Evolutionary conservation across 257 asterid species (phyloP).

Genomic region (Handroanthus guayacan): DNA sequence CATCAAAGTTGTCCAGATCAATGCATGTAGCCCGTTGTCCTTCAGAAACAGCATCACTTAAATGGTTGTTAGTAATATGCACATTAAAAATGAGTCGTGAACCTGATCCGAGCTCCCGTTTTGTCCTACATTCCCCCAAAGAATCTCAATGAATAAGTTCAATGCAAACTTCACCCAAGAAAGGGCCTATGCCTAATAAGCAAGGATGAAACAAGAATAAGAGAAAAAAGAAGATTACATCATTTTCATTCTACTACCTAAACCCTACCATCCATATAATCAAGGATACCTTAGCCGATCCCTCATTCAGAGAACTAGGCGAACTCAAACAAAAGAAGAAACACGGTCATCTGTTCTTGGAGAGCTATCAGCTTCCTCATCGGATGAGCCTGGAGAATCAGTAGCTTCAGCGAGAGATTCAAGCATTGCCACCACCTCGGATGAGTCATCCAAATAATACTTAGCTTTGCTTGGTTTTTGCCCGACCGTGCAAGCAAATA

Average conservation of each 20-base stretch:
- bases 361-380: conserved; percentile 56
- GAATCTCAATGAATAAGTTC: conserved; percentile 37
- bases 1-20: conserved; percentile 3
- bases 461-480: conserved; percentile 93
- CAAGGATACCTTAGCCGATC: conserved; percentile 42
- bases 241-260: conserved; percentile 46
- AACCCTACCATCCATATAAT: conserved; percentile 46
- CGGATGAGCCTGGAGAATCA: conserved; percentile 70
- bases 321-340: conserved; percentile 43
- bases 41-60: conserved; percentile 13
- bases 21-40: neutral
- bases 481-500: conserved; percentile 87
- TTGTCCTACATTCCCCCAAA: conserved; percentile 33
- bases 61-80: conserved; percentile 2
- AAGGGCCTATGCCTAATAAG: conserved; percentile 42
- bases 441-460: conserved; percentile 81
- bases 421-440: conserved; percentile 79
- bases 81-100: conserved; percentile 8
- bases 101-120: conserved; percentile 24
- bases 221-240: conserved; percentile 36
- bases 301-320: conserved; percentile 34
- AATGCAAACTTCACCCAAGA: conserved; percentile 32
- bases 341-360: conserved; percentile 42
- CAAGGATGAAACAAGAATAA: conserved; percentile 29
- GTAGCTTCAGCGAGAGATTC: conserved; percentile 84